Base-by-base conservation (phyloP, 345 rosid species). In the Salix dunnii region DNA sequence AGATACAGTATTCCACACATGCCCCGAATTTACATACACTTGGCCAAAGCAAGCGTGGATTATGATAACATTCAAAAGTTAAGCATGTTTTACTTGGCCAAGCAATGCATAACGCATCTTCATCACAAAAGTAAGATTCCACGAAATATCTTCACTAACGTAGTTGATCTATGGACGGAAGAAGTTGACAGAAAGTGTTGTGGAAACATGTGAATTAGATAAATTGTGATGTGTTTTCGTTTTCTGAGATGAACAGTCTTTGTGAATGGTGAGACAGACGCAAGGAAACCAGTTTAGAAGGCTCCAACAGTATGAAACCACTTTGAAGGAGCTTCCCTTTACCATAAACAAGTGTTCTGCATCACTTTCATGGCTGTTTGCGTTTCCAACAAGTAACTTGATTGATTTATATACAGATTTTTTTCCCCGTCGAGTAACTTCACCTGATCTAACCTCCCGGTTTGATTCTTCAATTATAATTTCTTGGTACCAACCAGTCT, bases 241-340 rank as follows among this genome's bases (percentile, higher is more conserved):
- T n/a, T n/a, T n/a, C 25, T 17, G 74, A 2, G 53, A 55, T 64
- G 27, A 51, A 30, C 42, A 46, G 51, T 60, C 38, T 6, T 27
- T 5, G 64, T 72, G n/a, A 23, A 17, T 7, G 42, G 28, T 0
- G 30, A 18, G 25, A 46, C 20, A 63, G 33, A 3, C n/a, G n/a
- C n/a, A n/a, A n/a, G n/a, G n/a, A n/a, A n/a, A n/a, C n/a, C n/a
- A n/a, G n/a, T 43, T 42, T 9, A 61, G 68, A 42, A 28, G 30
- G 33, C 25, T 74, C 61, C 30, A 6, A 6, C 43, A 74, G 27
- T 0, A 27, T 63, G 43, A 63, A 48, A 74, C 48, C 70, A 65
- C 71, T 31, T 30, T 74, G 70, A 65, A 0, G 28, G 31, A 48
- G 77, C 71, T 74, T 68, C 43, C 65, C 77, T 63, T 38, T 20